phyloP scores from a whole-genome alignment of 371 early-diverging fungal species.

The Mortierella sp. region DNA sequence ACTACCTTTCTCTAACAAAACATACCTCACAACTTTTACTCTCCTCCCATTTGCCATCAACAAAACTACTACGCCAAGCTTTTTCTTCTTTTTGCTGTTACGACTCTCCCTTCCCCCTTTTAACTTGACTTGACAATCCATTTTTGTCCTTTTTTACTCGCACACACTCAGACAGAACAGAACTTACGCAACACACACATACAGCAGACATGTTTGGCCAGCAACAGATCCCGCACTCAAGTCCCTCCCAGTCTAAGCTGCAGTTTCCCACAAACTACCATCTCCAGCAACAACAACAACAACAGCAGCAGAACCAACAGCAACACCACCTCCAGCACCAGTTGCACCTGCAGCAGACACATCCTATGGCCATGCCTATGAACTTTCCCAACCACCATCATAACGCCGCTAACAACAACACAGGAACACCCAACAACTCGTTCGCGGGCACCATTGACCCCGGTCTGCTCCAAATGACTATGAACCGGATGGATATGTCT shows the following conservation, averaged over 20 bases:
- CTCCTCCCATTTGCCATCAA: background rate
- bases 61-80: background rate
- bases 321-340: conserved; percentile 38
- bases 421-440: conserved; percentile 49
- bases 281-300: conserved; percentile 48
- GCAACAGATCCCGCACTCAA: conserved; percentile 34
- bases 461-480: conserved; percentile 53
- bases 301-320: conserved; percentile 35
- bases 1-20: background rate
- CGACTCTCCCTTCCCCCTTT: background rate
- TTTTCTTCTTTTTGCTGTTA: background rate
- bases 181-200: background rate
- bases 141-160: background rate
- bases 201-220: conserved; percentile 7
- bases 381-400: conserved; percentile 42
- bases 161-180: background rate
- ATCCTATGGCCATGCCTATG: conserved; percentile 53
- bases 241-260: conserved; percentile 35
- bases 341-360: conserved; percentile 2
- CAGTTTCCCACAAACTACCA: conserved; percentile 54
- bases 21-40: background rate
- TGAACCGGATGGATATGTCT: conserved; percentile 45
- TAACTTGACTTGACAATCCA: background rate
- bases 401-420: conserved; percentile 25
- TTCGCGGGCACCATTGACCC: conserved; percentile 54